Evolutionary conservation across 1,284 basidiomycete species (phyloP).

Genomic region (Austroboletus sp.): DNA sequence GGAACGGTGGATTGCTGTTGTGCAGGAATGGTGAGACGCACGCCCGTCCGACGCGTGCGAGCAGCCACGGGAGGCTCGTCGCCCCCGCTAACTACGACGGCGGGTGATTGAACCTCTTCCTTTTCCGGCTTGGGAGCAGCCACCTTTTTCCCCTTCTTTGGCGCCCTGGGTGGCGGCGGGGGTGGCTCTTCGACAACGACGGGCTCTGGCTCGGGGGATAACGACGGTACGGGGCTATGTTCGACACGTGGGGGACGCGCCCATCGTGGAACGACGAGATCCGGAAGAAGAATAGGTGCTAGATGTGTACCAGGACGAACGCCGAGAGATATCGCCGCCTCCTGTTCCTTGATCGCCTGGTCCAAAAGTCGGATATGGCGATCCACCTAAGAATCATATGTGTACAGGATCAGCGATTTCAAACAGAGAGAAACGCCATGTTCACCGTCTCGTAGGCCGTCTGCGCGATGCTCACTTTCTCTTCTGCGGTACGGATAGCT

Average conservation of each 20-base stretch:
- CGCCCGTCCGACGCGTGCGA: constrained; percentile 22
- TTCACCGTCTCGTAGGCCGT: constrained; percentile 61
- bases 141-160: constrained; percentile 21
- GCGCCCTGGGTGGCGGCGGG: constrained; percentile 14
- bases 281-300: constrained; percentile 52
- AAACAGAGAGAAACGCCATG: constrained; percentile 4
- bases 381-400: constrained; percentile 43
- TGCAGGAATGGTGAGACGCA: constrained; percentile 42
- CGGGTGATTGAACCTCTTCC: constrained; percentile 14
- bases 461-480: constrained; percentile 67
- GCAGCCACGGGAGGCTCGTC: constrained; percentile 12
- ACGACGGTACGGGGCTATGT: constrained; percentile 38
- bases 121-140: constrained; percentile 19
- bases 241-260: constrained; percentile 39
- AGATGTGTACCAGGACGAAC: constrained; percentile 48
- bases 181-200: constrained; percentile 19
- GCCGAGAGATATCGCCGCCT: constrained; percentile 51
- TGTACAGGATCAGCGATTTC: constrained; percentile 2
- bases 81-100: background rate
- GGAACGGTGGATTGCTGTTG: constrained; percentile 16
- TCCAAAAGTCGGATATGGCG: constrained; percentile 67
- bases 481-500: constrained; percentile 55
- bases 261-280: constrained; percentile 51
- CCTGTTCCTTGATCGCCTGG: constrained; percentile 67
- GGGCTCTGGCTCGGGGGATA: constrained; percentile 28